Evolutionary conservation across 805 yeast genomes (phyloP).

Genomic region (Limtongia smithiae): DNA sequence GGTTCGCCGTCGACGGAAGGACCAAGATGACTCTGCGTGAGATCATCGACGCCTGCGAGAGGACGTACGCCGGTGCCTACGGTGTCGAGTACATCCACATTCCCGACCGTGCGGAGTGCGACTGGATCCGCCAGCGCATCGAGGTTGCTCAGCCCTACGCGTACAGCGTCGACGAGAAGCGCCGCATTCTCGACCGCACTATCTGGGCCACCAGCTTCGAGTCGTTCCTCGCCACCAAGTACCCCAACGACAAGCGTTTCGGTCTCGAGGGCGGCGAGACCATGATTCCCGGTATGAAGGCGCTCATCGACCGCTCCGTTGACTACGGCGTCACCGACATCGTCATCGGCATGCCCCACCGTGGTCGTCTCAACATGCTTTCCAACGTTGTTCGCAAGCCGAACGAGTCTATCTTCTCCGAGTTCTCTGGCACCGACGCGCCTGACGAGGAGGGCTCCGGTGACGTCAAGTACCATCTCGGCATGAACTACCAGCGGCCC

Average conservation of each 20-base stretch:
- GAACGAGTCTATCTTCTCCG: constrained; percentile 94
- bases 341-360: constrained; percentile 98
- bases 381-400: constrained; percentile 98
- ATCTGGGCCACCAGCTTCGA: constrained; percentile 97
- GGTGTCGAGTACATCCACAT: constrained; percentile 97
- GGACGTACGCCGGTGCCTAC: constrained; percentile 78
- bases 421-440: constrained; percentile 79
- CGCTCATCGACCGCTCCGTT: constrained; percentile 88
- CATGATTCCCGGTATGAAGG: constrained; percentile 94
- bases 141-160: constrained; percentile 87
- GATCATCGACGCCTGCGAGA: constrained; percentile 72
- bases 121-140: constrained; percentile 95
- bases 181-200: constrained; percentile 92
- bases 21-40: constrained; percentile 69
- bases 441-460: constrained; percentile 96
- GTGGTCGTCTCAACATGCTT: constrained; percentile 97
- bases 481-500: constrained; percentile 99
- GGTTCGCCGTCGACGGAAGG: constrained; percentile 69
- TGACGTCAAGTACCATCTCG: constrained; percentile 98
- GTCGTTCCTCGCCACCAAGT: constrained; percentile 85
- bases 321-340: constrained; percentile 86
- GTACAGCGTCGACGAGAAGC: constrained; percentile 82
- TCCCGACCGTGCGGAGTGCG: constrained; percentile 91
- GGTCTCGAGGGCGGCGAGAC: constrained; percentile 99
- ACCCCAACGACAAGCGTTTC: constrained; percentile 91